Evolutionary conservation across 495 filamentous ascomycete species (phyloP).

Genomic region (Xylaria telfairii): DNA sequence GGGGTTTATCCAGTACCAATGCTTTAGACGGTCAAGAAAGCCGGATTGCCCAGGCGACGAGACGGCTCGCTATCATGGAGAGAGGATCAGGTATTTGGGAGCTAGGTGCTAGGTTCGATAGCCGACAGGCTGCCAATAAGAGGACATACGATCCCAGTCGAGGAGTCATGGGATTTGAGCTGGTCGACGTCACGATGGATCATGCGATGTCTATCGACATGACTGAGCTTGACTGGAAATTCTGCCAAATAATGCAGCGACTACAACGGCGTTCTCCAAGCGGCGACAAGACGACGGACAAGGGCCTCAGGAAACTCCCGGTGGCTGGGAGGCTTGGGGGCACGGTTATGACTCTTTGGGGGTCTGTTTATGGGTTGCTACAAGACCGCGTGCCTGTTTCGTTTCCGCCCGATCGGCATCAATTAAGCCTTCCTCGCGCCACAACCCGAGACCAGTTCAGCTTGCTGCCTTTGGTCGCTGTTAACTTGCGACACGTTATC

Average conservation of each 20-base stretch:
- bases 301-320: background rate
- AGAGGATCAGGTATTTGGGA: background rate
- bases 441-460: background rate
- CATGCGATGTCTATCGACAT: background rate
- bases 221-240: background rate
- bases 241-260: background rate
- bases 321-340: background rate
- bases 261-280: background rate
- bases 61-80: background rate
- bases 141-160: background rate
- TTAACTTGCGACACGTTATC: background rate
- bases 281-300: background rate
- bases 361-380: background rate
- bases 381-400: background rate
- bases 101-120: background rate
- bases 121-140: background rate
- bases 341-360: background rate
- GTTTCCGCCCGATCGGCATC: background rate
- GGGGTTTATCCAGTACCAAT: background rate
- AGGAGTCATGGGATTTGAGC: background rate
- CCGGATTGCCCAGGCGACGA: background rate
- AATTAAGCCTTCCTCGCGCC: background rate
- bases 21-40: background rate
- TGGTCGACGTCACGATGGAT: background rate
- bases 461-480: background rate